These are phyloP conservation scores for Komagataella phaffii DNA, from an alignment of 805 yeast species.

Conservation along the genomic window DNA sequence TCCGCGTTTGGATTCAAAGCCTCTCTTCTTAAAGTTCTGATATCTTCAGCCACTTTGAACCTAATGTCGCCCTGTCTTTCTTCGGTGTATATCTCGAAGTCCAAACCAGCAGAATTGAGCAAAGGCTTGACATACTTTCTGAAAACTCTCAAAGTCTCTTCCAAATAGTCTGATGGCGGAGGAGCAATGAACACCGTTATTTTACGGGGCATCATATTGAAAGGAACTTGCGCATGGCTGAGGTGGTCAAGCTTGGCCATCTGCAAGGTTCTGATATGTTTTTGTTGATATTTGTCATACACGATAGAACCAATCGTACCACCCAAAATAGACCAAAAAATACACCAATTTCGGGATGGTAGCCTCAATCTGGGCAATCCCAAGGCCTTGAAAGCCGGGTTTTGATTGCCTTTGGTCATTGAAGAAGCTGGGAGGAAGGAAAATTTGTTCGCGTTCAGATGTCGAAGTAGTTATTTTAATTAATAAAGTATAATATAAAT, in stretches of 20 bases:
- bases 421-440: not conserved
- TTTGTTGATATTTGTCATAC: slow-evolving; percentile 70
- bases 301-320: slow-evolving; percentile 59
- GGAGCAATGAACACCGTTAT: slow-evolving; percentile 82
- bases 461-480: no score
- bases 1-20: slow-evolving; percentile 11
- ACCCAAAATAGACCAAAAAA: slow-evolving; percentile 66
- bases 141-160: slow-evolving; percentile 59
- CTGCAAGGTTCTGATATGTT: slow-evolving; percentile 49
- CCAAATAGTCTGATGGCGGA: slow-evolving; percentile 89
- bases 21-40: slow-evolving; percentile 53
- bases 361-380: slow-evolving; percentile 68
- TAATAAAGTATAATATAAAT: no score
- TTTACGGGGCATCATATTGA: slow-evolving; percentile 53
- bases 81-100: slow-evolving; percentile 66
- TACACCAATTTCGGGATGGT: slow-evolving; percentile 89
- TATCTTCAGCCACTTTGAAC: slow-evolving; percentile 64
- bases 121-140: slow-evolving; percentile 77
- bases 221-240: slow-evolving; percentile 29
- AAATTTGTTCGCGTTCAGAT: not conserved
- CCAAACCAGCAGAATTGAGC: slow-evolving; percentile 71
- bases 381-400: slow-evolving; percentile 77
- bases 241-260: slow-evolving; percentile 42
- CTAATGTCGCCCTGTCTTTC: slow-evolving; percentile 86
- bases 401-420: slow-evolving; percentile 27